These are phyloP conservation scores for Aegilops tauschii DNA, from an alignment of 176 grass and related monocot genomes.

Conservation along the genomic window DNA sequence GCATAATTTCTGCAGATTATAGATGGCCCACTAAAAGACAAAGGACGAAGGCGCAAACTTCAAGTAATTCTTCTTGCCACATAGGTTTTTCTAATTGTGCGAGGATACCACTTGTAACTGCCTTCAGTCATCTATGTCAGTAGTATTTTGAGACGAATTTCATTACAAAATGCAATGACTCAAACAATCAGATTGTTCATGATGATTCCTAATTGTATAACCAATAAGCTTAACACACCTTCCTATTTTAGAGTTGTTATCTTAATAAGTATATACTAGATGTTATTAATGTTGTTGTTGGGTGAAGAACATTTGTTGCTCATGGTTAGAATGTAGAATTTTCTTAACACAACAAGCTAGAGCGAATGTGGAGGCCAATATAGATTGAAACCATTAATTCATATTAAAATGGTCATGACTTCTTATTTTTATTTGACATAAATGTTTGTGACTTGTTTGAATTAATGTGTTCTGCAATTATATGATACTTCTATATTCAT, in stretches of 20 bases:
- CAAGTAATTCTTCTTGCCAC: neutral
- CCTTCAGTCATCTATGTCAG: too few species aligned
- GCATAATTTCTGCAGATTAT: neutral
- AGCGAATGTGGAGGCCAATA: too few species aligned
- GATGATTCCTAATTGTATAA: neutral
- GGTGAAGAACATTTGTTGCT: neutral
- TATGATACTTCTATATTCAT: neutral
- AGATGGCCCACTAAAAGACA: neutral
- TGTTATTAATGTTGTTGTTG: neutral
- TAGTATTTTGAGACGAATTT: neutral
- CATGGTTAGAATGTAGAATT: neutral
- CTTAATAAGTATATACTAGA: neutral
- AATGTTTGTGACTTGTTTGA: neutral
- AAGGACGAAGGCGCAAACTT: neutral
- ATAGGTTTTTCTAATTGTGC: neutral
- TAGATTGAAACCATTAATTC: too few species aligned
- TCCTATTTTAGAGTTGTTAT: neutral
- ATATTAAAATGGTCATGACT: too few species aligned
- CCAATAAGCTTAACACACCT: neutral
- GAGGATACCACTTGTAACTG: too few species aligned
- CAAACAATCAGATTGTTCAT: neutral
- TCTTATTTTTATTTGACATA: too few species aligned
- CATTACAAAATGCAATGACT: neutral
- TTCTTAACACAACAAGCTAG: too few species aligned
- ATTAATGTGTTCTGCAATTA: neutral